A percentile compares a stretch with the other conserved stretches of the same genome.
These are phyloP conservation scores for Kappamyces sp. DNA, from an alignment of 192 early-diverging fungal species.

Conservation along the genomic window DNA sequence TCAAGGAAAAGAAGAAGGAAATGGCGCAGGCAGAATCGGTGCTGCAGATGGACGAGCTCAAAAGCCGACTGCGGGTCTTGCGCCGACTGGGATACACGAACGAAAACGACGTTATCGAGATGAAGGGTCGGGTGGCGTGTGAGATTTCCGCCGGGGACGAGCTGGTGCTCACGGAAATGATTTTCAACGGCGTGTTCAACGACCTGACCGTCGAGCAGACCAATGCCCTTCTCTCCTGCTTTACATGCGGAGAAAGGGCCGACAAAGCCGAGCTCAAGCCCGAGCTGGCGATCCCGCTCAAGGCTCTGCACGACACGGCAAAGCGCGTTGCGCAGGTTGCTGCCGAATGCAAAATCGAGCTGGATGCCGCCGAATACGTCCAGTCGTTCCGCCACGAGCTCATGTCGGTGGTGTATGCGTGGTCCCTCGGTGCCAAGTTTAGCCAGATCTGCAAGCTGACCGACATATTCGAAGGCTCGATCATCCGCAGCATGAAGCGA, in stretches of 20 bases:
- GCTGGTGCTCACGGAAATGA: slow-evolving; percentile 91
- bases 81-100: slow-evolving; percentile 85
- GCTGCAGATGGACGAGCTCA: slow-evolving; percentile 88
- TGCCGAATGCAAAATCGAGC: slow-evolving; percentile 75
- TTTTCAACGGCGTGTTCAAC: slow-evolving; percentile 94
- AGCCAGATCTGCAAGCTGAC: slow-evolving; percentile 92
- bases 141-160: slow-evolving; percentile 94
- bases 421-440: slow-evolving; percentile 89
- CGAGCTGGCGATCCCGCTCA: slow-evolving; percentile 70
- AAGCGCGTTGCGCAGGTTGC: slow-evolving; percentile 78
- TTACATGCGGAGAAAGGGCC: slow-evolving; percentile 79
- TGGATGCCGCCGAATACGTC: slow-evolving; percentile 89
- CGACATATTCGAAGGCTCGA: slow-evolving; percentile 87
- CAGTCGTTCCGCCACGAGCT: slow-evolving; percentile 75
- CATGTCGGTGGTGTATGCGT: slow-evolving; percentile 92
- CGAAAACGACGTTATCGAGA: slow-evolving; percentile 78
- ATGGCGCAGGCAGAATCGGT: slow-evolving; percentile 74
- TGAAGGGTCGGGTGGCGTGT: slow-evolving; percentile 97
- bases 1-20: slow-evolving; percentile 61
- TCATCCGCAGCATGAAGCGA: slow-evolving; percentile 82
- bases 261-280: slow-evolving; percentile 53
- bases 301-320: slow-evolving; percentile 78
- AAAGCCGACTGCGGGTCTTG: slow-evolving; percentile 82
- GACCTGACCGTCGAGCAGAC: slow-evolving; percentile 82
- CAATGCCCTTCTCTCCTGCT: slow-evolving; percentile 82